phyloP scores from a whole-genome alignment of 1,139 yeast genomes.

The Geotrichum aggregatum region DNA sequence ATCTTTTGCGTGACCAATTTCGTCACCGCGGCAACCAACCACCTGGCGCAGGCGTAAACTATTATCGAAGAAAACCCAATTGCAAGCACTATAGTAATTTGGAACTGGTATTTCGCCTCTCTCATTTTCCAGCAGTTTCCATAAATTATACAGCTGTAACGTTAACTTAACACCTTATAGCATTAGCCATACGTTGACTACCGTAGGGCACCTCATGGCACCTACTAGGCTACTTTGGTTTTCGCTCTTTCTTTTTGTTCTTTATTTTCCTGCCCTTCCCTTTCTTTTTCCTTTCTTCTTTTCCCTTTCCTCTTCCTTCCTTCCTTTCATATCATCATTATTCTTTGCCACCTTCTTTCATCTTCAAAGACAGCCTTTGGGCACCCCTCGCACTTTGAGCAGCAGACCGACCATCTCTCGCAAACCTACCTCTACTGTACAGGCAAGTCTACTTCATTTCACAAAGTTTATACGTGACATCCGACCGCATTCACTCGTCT shows the following conservation, averaged over 20 bases:
- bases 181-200: too few species aligned
- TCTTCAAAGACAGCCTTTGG: not conserved
- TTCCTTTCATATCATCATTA: not conserved
- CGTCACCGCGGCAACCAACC: too few species aligned
- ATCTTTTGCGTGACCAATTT: too few species aligned
- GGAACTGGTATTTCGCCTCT: too few species aligned
- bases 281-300: not conserved
- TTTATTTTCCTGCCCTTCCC: not conserved
- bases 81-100: too few species aligned
- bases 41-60: too few species aligned
- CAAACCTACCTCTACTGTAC: not conserved
- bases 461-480: not conserved
- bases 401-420: not conserved
- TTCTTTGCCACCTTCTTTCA: not conserved
- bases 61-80: too few species aligned
- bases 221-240: not conserved
- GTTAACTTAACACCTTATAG: too few species aligned
- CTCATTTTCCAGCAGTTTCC: too few species aligned
- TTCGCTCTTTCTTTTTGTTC: not conserved
- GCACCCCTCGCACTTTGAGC: not conserved
- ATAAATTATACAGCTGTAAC: too few species aligned
- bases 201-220: not conserved
- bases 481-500: not conserved
- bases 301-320: not conserved
- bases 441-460: too few species aligned